Percentiles rank a stretch among this genome's conserved stretches.
These are phyloP conservation scores for Teunomyces barrocoloradensis DNA, from an alignment of 805 yeast species.

Conservation along the genomic window DNA sequence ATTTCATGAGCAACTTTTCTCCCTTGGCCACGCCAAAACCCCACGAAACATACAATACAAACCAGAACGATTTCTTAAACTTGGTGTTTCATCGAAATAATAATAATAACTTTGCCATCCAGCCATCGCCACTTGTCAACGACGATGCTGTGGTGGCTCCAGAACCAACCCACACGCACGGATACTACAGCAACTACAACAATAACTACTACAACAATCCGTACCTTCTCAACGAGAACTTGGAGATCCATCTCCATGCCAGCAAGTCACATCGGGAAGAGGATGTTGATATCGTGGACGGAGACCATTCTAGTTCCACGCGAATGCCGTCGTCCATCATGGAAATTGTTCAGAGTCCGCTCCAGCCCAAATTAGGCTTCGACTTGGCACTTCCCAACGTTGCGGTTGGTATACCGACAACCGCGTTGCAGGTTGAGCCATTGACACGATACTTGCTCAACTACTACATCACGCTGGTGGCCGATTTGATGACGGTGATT, in stretches of 20 bases:
- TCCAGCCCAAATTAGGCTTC: slow-evolving; percentile 42
- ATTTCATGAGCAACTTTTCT: slow-evolving; percentile 39
- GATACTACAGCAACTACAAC: slow-evolving; percentile 38
- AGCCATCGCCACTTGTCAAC: background rate
- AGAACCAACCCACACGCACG: slow-evolving; percentile 22
- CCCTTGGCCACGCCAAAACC: slow-evolving; percentile 2
- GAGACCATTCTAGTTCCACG: slow-evolving; percentile 26
- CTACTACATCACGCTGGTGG: slow-evolving; percentile 72
- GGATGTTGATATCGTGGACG: slow-evolving; percentile 34
- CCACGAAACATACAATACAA: slow-evolving; percentile 13
- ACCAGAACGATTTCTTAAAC: slow-evolving; percentile 48
- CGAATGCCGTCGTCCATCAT: slow-evolving; percentile 55
- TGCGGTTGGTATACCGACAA: slow-evolving; percentile 46
- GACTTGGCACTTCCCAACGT: slow-evolving; percentile 32
- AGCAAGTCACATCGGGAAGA: slow-evolving; percentile 27
- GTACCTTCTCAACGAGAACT: slow-evolving; percentile 34
- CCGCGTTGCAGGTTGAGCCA: slow-evolving; percentile 65
- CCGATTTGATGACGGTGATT: slow-evolving; percentile 73
- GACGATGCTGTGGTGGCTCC: slow-evolving; percentile 18
- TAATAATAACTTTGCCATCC: slow-evolving; percentile 11
- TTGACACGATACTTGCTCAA: slow-evolving; percentile 68
- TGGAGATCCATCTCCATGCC: slow-evolving; percentile 45
- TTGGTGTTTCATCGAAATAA: slow-evolving; percentile 50
- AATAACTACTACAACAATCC: slow-evolving; percentile 40
- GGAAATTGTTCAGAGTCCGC: slow-evolving; percentile 43